Conservation (phyloP, 2,329 filamentous ascomycete species). For the Fusarium mexicanum region DNA sequence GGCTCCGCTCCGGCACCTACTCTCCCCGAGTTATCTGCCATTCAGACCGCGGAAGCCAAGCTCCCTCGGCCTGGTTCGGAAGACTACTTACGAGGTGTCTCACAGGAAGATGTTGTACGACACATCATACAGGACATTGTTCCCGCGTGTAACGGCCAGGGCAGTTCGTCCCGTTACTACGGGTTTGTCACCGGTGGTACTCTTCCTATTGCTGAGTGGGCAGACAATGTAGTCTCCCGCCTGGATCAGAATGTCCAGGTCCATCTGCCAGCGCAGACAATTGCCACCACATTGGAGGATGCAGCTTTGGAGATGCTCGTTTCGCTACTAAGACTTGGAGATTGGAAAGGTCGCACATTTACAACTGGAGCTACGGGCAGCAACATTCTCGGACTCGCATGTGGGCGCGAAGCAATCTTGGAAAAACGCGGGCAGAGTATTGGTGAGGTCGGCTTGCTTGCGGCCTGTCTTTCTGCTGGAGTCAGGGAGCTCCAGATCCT, state of each 20-base stretch:
- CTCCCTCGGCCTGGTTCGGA: conserved; percentile 49
- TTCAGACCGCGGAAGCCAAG: conserved; percentile 52
- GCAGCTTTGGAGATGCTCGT: conserved; percentile 75
- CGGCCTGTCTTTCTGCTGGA: conserved; percentile 71
- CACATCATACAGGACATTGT: conserved; percentile 60
- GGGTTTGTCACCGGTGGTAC: conserved; percentile 88
- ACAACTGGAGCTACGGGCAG: conserved; percentile 75
- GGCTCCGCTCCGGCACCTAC: conserved; percentile 43
- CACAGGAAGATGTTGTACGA: conserved; percentile 43
- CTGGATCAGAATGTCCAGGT: conserved; percentile 88
- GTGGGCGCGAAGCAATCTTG: conserved; percentile 72
- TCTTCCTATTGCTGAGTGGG: conserved; percentile 81
- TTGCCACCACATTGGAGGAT: conserved; percentile 81
- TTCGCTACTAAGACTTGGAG: conserved; percentile 71
- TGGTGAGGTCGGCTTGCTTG: conserved; percentile 75
- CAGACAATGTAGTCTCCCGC: conserved; percentile 83
- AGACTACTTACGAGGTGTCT: conserved; percentile 46
- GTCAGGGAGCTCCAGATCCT: conserved; percentile 78
- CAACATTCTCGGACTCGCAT: conserved; percentile 81
- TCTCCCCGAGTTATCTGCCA: conserved; percentile 50
- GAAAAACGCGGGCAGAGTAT: conserved; percentile 55
- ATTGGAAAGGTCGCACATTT: conserved; percentile 64
- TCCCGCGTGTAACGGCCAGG: conserved; percentile 73
- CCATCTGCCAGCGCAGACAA: conserved; percentile 79
- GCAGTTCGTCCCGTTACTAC: conserved; percentile 76